Evolutionary conservation across 768 basidiomycete genomes (phyloP).

Genomic region (Trametes gibbosa): DNA sequence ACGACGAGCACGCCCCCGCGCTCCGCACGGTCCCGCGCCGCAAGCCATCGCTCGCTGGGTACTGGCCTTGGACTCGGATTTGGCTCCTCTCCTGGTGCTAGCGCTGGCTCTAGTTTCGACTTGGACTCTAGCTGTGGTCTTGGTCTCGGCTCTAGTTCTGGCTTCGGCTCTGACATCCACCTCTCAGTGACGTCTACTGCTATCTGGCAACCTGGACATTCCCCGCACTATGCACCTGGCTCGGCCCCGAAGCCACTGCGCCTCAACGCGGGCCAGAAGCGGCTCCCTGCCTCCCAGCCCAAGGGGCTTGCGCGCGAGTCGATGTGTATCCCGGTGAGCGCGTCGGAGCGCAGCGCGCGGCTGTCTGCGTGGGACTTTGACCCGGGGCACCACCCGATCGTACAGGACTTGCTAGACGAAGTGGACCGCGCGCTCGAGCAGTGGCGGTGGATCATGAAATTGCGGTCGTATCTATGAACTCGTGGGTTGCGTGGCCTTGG

Average conservation of each 20-base stretch:
- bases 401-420: slow-evolving; percentile 10
- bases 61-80: background rate
- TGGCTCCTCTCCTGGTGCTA: background rate
- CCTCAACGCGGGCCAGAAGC: background rate
- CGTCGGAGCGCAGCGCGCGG: slow-evolving; percentile 4
- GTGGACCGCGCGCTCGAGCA: slow-evolving; percentile 14
- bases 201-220: no score
- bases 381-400: slow-evolving; percentile 13
- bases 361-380: slow-evolving; percentile 6
- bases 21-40: background rate
- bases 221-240: no score
- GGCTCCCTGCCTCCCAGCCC: background rate
- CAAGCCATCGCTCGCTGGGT: background rate
- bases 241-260: background rate
- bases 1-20: slow-evolving; percentile 7
- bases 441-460: slow-evolving; percentile 2
- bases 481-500: background rate
- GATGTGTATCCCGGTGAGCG: background rate
- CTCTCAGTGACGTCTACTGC: no score
- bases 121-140: background rate
- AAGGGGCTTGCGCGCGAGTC: background rate
- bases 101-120: background rate
- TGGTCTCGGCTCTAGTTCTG: background rate
- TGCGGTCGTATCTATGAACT: background rate
- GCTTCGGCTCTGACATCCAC: background rate